Conservation (phyloP, 1,139 yeast genomes). For the Hyphopichia fennica region DNA sequence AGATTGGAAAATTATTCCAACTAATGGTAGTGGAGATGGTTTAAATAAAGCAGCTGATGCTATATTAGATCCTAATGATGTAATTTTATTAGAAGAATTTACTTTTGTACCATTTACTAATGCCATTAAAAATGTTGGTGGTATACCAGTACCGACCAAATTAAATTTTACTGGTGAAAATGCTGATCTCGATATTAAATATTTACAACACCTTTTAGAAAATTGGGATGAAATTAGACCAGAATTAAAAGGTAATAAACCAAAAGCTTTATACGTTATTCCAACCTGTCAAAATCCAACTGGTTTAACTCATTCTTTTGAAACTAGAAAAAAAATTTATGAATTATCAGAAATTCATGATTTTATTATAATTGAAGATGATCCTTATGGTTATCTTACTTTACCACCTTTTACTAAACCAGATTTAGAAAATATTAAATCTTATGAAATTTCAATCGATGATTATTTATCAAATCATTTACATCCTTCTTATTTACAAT, state of each 20-base stretch:
- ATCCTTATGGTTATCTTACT: slow-evolving; percentile 44
- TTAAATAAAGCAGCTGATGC: slow-evolving; percentile 59
- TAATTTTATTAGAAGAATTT: slow-evolving; percentile 62
- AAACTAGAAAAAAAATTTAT: slow-evolving; percentile 35
- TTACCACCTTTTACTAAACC: slow-evolving; percentile 35
- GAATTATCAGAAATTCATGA: slow-evolving; percentile 40
- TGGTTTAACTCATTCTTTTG: slow-evolving; percentile 39
- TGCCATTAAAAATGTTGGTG: slow-evolving; percentile 45
- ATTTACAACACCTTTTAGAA: slow-evolving; percentile 33
- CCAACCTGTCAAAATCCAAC: slow-evolving; percentile 48
- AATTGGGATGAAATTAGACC: slow-evolving; percentile 40
- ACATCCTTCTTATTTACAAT: slow-evolving; percentile 43
- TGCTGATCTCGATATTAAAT: slow-evolving; percentile 48
- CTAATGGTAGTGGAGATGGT: slow-evolving; percentile 72
- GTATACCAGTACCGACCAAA: slow-evolving; percentile 51
- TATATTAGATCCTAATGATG: slow-evolving; percentile 54
- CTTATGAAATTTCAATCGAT: slow-evolving; percentile 26
- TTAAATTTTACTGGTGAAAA: slow-evolving; percentile 34
- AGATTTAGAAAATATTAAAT: slow-evolving; percentile 14
- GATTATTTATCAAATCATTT: slow-evolving; percentile 34
- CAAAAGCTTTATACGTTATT: slow-evolving; percentile 44
- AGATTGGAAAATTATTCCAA: slow-evolving; percentile 53
- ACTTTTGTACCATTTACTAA: slow-evolving; percentile 58
- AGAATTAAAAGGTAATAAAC: slow-evolving; percentile 19
- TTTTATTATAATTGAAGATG: slow-evolving; percentile 44